A percentile compares a stretch with the other conserved stretches of the same genome.
phyloP scores from a whole-genome alignment of 2,329 filamentous ascomycete species.

The Blastomyces emzantsi region DNA sequence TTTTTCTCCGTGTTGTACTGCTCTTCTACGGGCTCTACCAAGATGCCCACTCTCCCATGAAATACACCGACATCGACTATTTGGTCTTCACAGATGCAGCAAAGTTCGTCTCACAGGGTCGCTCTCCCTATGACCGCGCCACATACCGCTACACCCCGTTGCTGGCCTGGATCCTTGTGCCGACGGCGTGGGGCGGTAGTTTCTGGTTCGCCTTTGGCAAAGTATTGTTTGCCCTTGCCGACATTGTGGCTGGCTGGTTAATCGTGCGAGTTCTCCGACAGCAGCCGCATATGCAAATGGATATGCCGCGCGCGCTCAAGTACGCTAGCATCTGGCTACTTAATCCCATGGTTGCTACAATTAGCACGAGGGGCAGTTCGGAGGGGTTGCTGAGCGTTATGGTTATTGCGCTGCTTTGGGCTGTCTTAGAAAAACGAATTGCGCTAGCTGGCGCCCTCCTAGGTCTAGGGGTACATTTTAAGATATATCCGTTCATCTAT shows the following conservation, averaged over 20 bases:
- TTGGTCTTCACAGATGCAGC: constrained; percentile 95
- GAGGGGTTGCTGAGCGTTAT: constrained; percentile 83
- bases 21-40: constrained; percentile 87
- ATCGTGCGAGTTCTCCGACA: constrained; percentile 49
- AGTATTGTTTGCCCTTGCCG: constrained; percentile 70
- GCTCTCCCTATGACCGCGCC: constrained; percentile 75
- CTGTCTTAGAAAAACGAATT: constrained; percentile 56
- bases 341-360: constrained; percentile 97
- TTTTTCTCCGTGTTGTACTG: constrained; percentile 60
- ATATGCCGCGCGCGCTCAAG: constrained; percentile 51
- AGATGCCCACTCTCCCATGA: constrained; percentile 81
- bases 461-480: constrained; percentile 85
- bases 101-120: constrained; percentile 58
- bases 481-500: constrained; percentile 98
- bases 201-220: constrained; percentile 78
- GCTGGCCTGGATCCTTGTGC: constrained; percentile 81
- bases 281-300: constrained; percentile 40
- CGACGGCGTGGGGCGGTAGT: constrained; percentile 53
- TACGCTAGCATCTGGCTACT: constrained; percentile 87
- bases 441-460: constrained; percentile 63
- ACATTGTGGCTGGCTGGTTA: constrained; percentile 76
- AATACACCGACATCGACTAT: constrained; percentile 99
- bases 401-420: constrained; percentile 76
- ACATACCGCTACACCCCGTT: constrained; percentile 97
- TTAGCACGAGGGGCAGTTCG: constrained; percentile 88